Percentiles rank a stretch among this genome's conserved stretches.
Conservation (phyloP, 2,329 filamentous ascomycete species). For the Colletotrichum sp. region DNA sequence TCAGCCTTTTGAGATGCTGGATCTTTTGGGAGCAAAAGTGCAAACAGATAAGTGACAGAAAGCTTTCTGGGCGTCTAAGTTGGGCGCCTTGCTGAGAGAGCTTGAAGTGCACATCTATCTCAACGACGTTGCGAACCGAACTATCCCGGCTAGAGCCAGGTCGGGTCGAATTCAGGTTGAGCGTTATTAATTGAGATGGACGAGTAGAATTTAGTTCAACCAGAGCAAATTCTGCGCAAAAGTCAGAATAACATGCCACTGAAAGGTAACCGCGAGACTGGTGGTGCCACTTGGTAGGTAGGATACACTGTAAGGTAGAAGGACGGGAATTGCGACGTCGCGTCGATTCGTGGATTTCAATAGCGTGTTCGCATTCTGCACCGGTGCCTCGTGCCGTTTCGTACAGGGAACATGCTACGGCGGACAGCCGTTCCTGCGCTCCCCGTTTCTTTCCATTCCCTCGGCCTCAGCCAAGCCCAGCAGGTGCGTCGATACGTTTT, state of each 20-base stretch:
- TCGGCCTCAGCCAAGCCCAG: neutral
- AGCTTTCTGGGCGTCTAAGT: neutral
- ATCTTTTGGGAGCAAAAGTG: neutral
- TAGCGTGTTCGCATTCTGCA: neutral
- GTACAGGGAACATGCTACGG: conserved; percentile 1
- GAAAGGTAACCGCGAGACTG: neutral
- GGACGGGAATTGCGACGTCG: neutral
- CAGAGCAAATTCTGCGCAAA: neutral
- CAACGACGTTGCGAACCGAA: neutral
- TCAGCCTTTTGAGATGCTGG: neutral
- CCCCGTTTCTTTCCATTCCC: neutral
- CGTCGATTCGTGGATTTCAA: neutral
- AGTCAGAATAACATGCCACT: conserved; percentile 11
- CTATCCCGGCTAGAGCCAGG: neutral
- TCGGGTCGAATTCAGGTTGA: neutral
- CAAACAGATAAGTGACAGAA: neutral
- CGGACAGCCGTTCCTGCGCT: neutral
- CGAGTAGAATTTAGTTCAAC: neutral
- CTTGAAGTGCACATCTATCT: neutral
- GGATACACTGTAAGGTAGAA: neutral
- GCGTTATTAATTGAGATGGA: neutral
- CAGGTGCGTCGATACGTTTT: neutral
- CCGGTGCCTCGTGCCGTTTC: neutral
- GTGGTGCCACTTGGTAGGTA: neutral
- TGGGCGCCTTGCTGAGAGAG: neutral